Base-by-base conservation (phyloP, 495 filamentous ascomycete genomes). In the Penicillium simplicissimum region DNA sequence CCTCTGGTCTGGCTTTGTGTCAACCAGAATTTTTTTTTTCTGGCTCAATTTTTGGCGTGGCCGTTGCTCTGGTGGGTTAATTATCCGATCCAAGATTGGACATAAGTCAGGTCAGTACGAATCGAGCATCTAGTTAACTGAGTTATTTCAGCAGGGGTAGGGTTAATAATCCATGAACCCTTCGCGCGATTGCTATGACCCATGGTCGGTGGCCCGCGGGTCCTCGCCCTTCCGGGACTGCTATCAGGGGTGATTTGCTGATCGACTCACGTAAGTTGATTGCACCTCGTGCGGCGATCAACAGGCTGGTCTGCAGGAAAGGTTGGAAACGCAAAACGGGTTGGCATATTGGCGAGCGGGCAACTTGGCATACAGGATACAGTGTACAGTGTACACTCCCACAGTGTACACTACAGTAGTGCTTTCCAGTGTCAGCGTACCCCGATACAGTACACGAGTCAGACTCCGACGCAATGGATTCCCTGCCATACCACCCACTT, bases 221-320 rank as follows among this genome's bases (percentile, higher is more conserved):
- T 38, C 40, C 52, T 58, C 40, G 19, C 40, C 13, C 17, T 5
- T 42, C 40, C 14, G 8, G 13, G 15, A 7, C 9, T 62, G 48
- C 9, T 62, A 54, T 63, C 55, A 63, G 55, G 47, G 48, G 37
- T n/a, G 47, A 63, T 63, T 63, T 58, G 60, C 52, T 59, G 61
- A 59, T 63, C 35, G 63, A 43, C 56, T 66, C 64, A 60, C 64
- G 64, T 66, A 66, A 65, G 57, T 47, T 60, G 59, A 65, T 51
- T 58, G 55, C 63, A 62, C 63, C 59, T 61, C 54, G 62, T 61
- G 47, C 33, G 51, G 33, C 13, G 40, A 58, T 58, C 56, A 37
- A 23, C 33, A 48, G 8, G 42, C 45, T 34, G 42, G 38, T 42
- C 36, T n/a, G 36, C 36, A 38, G 36, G 36, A 17, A n/a, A n/a